phyloP scores from a whole-genome alignment of 495 filamentous ascomycete genomes.

The Delitschia confertaspora region DNA sequence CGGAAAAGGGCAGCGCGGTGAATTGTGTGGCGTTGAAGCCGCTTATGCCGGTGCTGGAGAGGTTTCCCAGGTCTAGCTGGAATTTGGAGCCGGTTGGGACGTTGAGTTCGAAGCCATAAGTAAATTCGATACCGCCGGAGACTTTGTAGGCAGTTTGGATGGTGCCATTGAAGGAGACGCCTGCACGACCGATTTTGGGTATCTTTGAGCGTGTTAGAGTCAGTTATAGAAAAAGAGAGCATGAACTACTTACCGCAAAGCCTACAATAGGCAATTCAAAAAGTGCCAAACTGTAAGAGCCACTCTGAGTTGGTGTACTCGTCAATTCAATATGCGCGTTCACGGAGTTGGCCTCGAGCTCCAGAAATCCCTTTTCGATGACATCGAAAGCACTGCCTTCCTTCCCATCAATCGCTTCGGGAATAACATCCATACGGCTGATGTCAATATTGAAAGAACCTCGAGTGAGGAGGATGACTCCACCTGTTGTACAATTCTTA shows the following conservation, averaged over 20 bases:
- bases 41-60: constrained; percentile 4
- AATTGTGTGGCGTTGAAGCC: constrained; percentile 13
- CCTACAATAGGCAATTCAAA: constrained; percentile 14
- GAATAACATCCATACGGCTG: constrained; percentile 3
- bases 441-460: constrained; percentile 14
- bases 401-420: background rate
- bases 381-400: constrained; percentile 2
- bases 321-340: constrained; percentile 18
- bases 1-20: constrained; percentile 16
- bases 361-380: constrained; percentile 16
- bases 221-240: too few species aligned
- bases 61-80: constrained; percentile 10
- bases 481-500: constrained; percentile 22
- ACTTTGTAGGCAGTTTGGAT: constrained; percentile 7
- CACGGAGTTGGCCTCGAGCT: constrained; percentile 12
- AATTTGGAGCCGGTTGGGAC: constrained; percentile 17
- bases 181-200: constrained; percentile 21
- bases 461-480: constrained; percentile 5
- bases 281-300: constrained; percentile 2
- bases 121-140: constrained; percentile 9
- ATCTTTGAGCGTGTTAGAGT: too few species aligned
- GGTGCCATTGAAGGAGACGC: constrained; percentile 8
- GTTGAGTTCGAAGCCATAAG: constrained; percentile 24
- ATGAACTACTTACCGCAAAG: constrained; percentile 7
- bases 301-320: constrained; percentile 7